These are phyloP conservation scores for Raphanus sativus DNA, from an alignment of 345 rosid species.

Conservation along the genomic window DNA sequence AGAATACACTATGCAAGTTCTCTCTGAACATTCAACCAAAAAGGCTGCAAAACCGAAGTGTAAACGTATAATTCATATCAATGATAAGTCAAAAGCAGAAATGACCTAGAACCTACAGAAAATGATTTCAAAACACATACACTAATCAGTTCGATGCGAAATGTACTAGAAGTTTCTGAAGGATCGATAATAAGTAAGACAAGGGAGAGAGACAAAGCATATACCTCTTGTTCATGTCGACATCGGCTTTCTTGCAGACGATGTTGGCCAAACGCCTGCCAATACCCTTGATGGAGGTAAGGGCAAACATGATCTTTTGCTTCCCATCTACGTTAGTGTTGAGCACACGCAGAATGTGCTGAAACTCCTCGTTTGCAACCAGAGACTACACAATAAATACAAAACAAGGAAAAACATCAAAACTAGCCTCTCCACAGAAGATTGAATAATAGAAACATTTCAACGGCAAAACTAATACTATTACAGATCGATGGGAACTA, in stretches of 20 bases:
- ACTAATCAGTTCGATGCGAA: neutral
- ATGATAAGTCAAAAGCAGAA: neutral
- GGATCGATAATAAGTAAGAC: neutral
- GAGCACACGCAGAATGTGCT: constrained; percentile 91
- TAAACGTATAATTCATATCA: neutral
- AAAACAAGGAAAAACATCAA: neutral
- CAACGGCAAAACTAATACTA: neutral
- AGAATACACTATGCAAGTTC: neutral
- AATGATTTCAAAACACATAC: neutral
- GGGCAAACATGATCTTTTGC: constrained; percentile 87
- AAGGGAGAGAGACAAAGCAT: neutral
- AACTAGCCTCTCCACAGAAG: neutral
- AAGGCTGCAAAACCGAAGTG: too few relatives aligned
- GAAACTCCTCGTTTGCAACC: constrained; percentile 86
- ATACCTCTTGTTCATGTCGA: constrained; percentile 96
- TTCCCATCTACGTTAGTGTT: constrained; percentile 93
- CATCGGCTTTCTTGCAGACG: constrained; percentile 96
- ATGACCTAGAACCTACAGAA: neutral
- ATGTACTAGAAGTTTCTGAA: too few relatives aligned
- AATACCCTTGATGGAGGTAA: constrained; percentile 91
- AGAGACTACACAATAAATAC: constrained; percentile 51
- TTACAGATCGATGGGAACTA: neutral
- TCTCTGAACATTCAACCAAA: too few relatives aligned
- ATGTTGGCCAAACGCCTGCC: constrained; percentile 85
- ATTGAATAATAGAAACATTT: neutral